Conservation (phyloP, 1,139 yeast genomes). For the Torulaspora globosa region DNA sequence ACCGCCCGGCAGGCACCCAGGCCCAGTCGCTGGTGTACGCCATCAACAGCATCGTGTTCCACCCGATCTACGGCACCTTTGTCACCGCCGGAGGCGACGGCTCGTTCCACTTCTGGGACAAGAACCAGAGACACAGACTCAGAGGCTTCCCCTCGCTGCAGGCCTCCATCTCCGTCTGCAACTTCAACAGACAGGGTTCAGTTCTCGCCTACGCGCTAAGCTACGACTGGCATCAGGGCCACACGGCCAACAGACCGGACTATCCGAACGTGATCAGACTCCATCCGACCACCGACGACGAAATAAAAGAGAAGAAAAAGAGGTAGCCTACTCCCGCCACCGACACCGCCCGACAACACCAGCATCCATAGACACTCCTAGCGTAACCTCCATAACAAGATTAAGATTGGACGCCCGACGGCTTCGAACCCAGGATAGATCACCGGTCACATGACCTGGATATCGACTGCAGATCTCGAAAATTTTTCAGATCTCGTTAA, state of each 20-base stretch:
- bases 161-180: slow-evolving; percentile 70
- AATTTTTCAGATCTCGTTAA: slow-evolving; percentile 15
- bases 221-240: slow-evolving; percentile 94
- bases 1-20: slow-evolving; percentile 36
- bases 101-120: slow-evolving; percentile 93
- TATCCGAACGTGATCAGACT: slow-evolving; percentile 73
- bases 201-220: slow-evolving; percentile 89
- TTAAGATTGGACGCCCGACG: background rate
- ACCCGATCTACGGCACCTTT: slow-evolving; percentile 87
- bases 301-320: slow-evolving; percentile 71
- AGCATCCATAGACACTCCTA: slow-evolving; percentile 4
- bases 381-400: slow-evolving; percentile 1
- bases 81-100: slow-evolving; percentile 96
- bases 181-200: slow-evolving; percentile 77
- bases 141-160: slow-evolving; percentile 73
- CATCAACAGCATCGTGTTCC: slow-evolving; percentile 77
- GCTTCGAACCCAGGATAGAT: too few relatives aligned
- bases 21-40: slow-evolving; percentile 59
- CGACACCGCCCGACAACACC: background rate
- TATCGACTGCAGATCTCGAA: slow-evolving; percentile 8
- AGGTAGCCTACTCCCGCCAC: slow-evolving; percentile 27
- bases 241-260: slow-evolving; percentile 69
- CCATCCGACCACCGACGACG: slow-evolving; percentile 83
- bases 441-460: background rate
- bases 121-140: slow-evolving; percentile 83